Evolutionary conservation across 2,329 filamentous ascomycete species (phyloP).

Genomic region (Coniochaeta hoffmannii): DNA sequence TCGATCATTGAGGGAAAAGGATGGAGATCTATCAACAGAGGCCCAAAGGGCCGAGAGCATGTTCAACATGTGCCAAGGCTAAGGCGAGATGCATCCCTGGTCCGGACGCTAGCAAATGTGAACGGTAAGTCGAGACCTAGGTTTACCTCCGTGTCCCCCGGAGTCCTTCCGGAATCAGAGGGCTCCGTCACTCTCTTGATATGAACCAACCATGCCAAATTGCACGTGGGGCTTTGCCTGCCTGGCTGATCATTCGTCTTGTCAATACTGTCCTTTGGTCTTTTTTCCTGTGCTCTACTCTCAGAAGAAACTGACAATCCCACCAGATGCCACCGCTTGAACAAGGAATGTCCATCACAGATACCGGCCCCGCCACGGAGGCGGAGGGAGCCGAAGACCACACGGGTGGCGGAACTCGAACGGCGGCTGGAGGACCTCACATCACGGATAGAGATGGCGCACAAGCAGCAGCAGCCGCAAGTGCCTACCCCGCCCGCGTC

Average conservation of each 20-base stretch:
- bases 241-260: too few relatives aligned
- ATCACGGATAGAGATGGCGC: conserved; percentile 29
- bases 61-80: conserved; percentile 43
- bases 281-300: too few relatives aligned
- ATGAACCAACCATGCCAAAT: too few relatives aligned
- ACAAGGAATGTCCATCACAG: conserved; percentile 38
- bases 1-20: too few relatives aligned
- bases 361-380: conserved; percentile 38
- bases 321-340: conserved; percentile 38
- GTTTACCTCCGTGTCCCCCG: background rate
- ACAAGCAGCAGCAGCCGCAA: conserved; percentile 9
- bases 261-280: too few relatives aligned
- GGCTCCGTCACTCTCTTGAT: too few relatives aligned
- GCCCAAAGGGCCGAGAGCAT: conserved; percentile 39
- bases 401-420: conserved; percentile 42
- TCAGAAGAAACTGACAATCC: background rate
- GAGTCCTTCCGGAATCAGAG: background rate
- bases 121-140: conserved; percentile 28
- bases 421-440: conserved; percentile 41
- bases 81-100: conserved; percentile 42
- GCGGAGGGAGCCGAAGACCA: conserved; percentile 38
- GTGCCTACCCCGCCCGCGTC: conserved; percentile 13
- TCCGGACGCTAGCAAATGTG: conserved; percentile 33
- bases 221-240: too few relatives aligned
- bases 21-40: conserved; percentile 3